These are phyloP conservation scores for Sicyos edulis DNA, from an alignment of 306 rosid genomes.

Conservation along the genomic window DNA sequence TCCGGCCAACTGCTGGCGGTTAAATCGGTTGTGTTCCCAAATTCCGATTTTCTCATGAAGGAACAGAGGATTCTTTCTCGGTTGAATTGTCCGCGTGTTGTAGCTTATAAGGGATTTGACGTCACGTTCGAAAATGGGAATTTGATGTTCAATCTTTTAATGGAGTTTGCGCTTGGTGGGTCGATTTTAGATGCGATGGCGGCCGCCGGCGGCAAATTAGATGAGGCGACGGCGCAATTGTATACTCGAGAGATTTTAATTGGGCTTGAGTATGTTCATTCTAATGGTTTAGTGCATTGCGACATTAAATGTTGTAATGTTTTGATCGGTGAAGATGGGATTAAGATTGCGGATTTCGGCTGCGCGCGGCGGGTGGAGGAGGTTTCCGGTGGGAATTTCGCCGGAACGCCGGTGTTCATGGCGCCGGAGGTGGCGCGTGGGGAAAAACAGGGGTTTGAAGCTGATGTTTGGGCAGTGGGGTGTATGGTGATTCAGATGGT, in stretches of 20 bases:
- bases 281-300: constrained; percentile 73
- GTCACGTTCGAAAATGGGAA: constrained; percentile 52
- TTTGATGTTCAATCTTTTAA: constrained; percentile 44
- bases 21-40: constrained; percentile 47
- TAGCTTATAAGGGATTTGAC: constrained; percentile 48
- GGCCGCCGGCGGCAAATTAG: constrained; percentile 38
- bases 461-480: constrained; percentile 91
- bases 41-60: constrained; percentile 42
- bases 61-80: constrained; percentile 52
- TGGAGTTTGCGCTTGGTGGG: constrained; percentile 72
- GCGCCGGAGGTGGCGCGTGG: constrained; percentile 97
- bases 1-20: constrained; percentile 49
- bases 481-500: constrained; percentile 76
- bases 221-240: constrained; percentile 30
- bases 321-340: constrained; percentile 49
- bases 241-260: constrained; percentile 48
- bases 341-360: constrained; percentile 77
- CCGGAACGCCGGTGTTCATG: constrained; percentile 81
- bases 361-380: constrained; percentile 44
- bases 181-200: constrained; percentile 40
- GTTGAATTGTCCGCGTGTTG: constrained; percentile 44
- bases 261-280: constrained; percentile 58
- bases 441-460: constrained; percentile 62
- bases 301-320: constrained; percentile 70
- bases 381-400: constrained; percentile 13